phyloP scores from a whole-genome alignment of 768 basidiomycete species.

The Macrocybe gigantea region DNA sequence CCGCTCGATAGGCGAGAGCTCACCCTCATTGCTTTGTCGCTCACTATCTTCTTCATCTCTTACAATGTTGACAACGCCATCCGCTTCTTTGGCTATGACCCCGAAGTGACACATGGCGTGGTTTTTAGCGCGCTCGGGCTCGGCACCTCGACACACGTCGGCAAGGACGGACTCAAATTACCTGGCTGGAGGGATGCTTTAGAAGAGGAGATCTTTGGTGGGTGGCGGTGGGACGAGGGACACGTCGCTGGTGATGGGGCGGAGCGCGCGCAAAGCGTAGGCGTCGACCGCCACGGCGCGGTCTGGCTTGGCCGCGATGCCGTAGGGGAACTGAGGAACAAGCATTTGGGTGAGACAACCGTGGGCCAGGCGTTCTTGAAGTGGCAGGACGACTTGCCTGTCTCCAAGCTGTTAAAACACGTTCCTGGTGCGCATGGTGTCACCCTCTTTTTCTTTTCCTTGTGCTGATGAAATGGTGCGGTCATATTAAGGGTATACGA shows the following conservation, averaged over 20 bases:
- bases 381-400: slow-evolving; percentile 55
- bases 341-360: slow-evolving; percentile 23
- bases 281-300: slow-evolving; percentile 8
- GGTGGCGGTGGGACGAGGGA: slow-evolving; percentile 61
- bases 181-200: slow-evolving; percentile 49
- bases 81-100: slow-evolving; percentile 41
- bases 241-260: slow-evolving; percentile 52
- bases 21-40: slow-evolving; percentile 58
- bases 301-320: slow-evolving; percentile 1
- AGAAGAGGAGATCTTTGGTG: slow-evolving; percentile 61
- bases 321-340: slow-evolving; percentile 3
- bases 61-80: slow-evolving; percentile 71
- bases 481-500: slow-evolving; percentile 60
- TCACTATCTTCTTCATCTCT: slow-evolving; percentile 62
- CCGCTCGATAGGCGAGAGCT: slow-evolving; percentile 73
- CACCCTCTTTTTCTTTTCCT: slow-evolving; percentile 9
- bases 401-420: slow-evolving; percentile 54
- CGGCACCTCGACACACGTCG: slow-evolving; percentile 28
- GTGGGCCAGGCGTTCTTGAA: slow-evolving; percentile 48
- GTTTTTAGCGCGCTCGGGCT: slow-evolving; percentile 35
- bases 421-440: slow-evolving; percentile 44
- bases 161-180: slow-evolving; percentile 42
- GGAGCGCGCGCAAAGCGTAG: slow-evolving; percentile 31
- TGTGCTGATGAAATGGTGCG: not conserved
- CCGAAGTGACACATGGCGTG: slow-evolving; percentile 28